phyloP scores from a whole-genome alignment of 495 filamentous ascomycete species.

The Baudoinia panamericana region DNA sequence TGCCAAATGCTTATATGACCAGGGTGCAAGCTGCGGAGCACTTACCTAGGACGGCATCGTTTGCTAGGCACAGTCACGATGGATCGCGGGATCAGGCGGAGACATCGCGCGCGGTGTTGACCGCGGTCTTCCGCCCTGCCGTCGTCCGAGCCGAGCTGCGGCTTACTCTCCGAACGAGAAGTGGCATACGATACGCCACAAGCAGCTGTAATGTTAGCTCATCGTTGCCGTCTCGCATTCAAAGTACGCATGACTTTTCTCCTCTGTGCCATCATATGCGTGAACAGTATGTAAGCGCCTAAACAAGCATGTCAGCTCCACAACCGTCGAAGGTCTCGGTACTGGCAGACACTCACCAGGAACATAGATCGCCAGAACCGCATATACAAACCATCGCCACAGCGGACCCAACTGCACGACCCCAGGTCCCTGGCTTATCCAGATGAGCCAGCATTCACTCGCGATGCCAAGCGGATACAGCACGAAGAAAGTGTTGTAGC shows the following conservation, averaged over 20 bases:
- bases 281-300: constrained; percentile 82
- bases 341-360: constrained; percentile 17
- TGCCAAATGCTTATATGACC: no score
- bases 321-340: background rate
- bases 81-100: no score
- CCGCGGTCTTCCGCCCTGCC: no score
- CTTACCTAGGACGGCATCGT: no score
- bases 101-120: no score
- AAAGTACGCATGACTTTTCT: constrained; percentile 23
- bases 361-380: constrained; percentile 26
- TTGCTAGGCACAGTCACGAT: no score
- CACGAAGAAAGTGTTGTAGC: constrained; percentile 82
- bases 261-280: constrained; percentile 86
- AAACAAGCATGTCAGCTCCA: constrained; percentile 17
- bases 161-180: no score
- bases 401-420: constrained; percentile 38
- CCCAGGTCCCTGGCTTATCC: constrained; percentile 42
- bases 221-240: no score
- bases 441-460: constrained; percentile 71
- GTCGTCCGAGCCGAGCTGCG: no score
- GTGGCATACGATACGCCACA: no score
- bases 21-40: no score
- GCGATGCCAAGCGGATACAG: constrained; percentile 84
- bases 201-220: no score
- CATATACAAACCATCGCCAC: constrained; percentile 43